phyloP scores from a whole-genome alignment of 2,329 filamentous ascomycete species.

The Penicillium verrucosum region DNA sequence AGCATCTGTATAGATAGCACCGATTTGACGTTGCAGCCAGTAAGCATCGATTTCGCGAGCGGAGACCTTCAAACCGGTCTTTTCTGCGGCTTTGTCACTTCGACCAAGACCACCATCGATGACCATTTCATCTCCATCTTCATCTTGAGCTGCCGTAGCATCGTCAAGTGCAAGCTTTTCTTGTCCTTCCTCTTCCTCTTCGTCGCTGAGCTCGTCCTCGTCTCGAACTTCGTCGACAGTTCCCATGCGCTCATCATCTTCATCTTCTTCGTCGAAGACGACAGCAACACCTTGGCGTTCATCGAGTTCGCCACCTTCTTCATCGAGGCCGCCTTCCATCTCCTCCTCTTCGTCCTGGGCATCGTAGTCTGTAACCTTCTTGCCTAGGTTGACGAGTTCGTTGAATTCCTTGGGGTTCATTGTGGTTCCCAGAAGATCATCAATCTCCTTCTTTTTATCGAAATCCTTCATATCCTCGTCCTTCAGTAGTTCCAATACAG shows the following conservation, averaged over 20 bases:
- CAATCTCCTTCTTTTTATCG: conserved; percentile 96
- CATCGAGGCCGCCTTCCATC: conserved; percentile 67
- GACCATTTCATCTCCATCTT: conserved; percentile 70
- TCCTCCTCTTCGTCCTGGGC: conserved; percentile 93
- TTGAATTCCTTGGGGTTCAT: conserved; percentile 92
- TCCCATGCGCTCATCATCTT: conserved; percentile 74
- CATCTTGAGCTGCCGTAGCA: conserved; percentile 36
- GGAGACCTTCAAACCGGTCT: conserved; percentile 59
- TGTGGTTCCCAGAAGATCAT: conserved; percentile 81
- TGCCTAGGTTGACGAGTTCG: conserved; percentile 90
- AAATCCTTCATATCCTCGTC: conserved; percentile 95
- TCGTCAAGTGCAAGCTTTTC: conserved; percentile 55
- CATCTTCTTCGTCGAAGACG: conserved; percentile 89
- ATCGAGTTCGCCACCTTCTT: conserved; percentile 73
- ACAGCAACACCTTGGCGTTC: conserved; percentile 96
- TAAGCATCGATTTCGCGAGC: conserved; percentile 94
- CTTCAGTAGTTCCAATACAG: conserved; percentile 84
- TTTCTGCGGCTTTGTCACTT: conserved; percentile 46
- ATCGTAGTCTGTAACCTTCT: conserved; percentile 99
- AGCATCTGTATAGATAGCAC: conserved; percentile 80
- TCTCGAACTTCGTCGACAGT: conserved; percentile 85
- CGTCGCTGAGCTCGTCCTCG: conserved; percentile 65
- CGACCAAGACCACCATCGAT: conserved; percentile 63
- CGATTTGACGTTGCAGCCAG: conserved; percentile 93
- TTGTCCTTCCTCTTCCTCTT: conserved; percentile 67